phyloP scores from a whole-genome alignment of 2,329 filamentous ascomycete genomes.

The Cercospora sesami region DNA sequence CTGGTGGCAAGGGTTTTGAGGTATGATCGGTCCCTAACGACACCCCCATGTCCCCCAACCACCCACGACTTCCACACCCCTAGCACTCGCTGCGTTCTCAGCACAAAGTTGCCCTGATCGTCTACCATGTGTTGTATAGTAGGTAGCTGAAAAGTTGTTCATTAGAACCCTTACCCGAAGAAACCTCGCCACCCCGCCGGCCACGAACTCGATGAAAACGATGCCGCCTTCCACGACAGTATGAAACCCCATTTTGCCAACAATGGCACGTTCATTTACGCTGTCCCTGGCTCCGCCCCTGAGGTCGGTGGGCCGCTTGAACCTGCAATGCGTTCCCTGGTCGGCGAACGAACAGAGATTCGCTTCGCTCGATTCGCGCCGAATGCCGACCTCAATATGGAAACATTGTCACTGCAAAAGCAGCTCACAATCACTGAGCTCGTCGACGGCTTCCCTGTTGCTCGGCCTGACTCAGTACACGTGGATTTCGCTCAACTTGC shows the following conservation, averaged over 20 bases:
- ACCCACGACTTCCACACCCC: slow-evolving; percentile 6
- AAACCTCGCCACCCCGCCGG: slow-evolving; percentile 49
- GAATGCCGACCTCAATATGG: slow-evolving; percentile 42
- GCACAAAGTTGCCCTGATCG: neutral
- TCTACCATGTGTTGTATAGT: slow-evolving; percentile 27
- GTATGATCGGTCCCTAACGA: slow-evolving; percentile 66
- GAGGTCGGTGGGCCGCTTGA: slow-evolving; percentile 53
- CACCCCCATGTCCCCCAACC: slow-evolving; percentile 21
- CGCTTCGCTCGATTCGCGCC: slow-evolving; percentile 64
- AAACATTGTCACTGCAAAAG: slow-evolving; percentile 28
- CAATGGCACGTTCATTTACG: slow-evolving; percentile 70
- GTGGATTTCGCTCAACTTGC: slow-evolving; percentile 54
- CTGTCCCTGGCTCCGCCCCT: slow-evolving; percentile 47
- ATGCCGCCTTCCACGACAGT: slow-evolving; percentile 69
- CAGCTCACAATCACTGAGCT: slow-evolving; percentile 46
- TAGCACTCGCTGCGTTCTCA: neutral
- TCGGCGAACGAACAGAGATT: slow-evolving; percentile 64
- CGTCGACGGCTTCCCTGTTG: slow-evolving; percentile 51
- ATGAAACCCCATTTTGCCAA: slow-evolving; percentile 79
- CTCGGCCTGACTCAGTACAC: slow-evolving; percentile 51
- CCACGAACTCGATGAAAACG: slow-evolving; percentile 62
- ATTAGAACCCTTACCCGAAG: slow-evolving; percentile 37
- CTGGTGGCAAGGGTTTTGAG: slow-evolving; percentile 54
- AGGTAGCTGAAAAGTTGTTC: slow-evolving; percentile 38
- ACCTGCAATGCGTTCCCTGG: slow-evolving; percentile 58